Percentiles rank a stretch among this genome's conserved stretches.
These are phyloP conservation scores for Corniculantispora saksenae DNA, from an alignment of 2,329 filamentous ascomycete species.

Conservation along the genomic window DNA sequence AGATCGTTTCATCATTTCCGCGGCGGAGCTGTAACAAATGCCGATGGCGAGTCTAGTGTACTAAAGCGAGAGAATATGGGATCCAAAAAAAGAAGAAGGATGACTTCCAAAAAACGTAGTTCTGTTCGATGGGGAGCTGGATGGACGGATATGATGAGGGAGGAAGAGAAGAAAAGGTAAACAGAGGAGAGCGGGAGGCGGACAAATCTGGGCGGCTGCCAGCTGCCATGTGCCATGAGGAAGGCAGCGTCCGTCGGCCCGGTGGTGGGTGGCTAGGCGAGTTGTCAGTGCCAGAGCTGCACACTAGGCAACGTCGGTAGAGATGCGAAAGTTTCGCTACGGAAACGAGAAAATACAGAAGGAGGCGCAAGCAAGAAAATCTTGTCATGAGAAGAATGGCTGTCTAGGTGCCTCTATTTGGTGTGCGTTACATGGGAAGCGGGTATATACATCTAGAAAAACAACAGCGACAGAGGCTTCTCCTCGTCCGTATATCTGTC, in stretches of 20 bases:
- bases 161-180: slow-evolving; percentile 21
- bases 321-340: slow-evolving; percentile 3
- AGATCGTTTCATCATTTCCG: slow-evolving; percentile 16
- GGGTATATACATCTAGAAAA: slow-evolving; percentile 53
- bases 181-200: not conserved
- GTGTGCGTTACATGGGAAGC: not conserved
- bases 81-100: slow-evolving; percentile 36
- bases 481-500: slow-evolving; percentile 65
- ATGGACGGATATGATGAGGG: slow-evolving; percentile 24
- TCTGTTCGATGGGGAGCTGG: slow-evolving; percentile 27
- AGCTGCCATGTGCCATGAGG: not conserved
- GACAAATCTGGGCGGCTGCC: not conserved
- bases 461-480: slow-evolving; percentile 61
- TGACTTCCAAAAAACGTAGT: slow-evolving; percentile 27
- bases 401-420: not conserved
- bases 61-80: slow-evolving; percentile 27
- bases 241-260: slow-evolving; percentile 1
- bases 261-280: not conserved
- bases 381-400: not conserved
- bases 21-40: slow-evolving; percentile 16
- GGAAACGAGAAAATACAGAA: not conserved
- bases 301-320: not conserved
- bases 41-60: slow-evolving; percentile 19
- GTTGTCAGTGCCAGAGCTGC: not conserved
- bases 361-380: not conserved